These are phyloP conservation scores for Staphylotrichum longicolle DNA, from an alignment of 495 filamentous ascomycete species.

Conservation along the genomic window DNA sequence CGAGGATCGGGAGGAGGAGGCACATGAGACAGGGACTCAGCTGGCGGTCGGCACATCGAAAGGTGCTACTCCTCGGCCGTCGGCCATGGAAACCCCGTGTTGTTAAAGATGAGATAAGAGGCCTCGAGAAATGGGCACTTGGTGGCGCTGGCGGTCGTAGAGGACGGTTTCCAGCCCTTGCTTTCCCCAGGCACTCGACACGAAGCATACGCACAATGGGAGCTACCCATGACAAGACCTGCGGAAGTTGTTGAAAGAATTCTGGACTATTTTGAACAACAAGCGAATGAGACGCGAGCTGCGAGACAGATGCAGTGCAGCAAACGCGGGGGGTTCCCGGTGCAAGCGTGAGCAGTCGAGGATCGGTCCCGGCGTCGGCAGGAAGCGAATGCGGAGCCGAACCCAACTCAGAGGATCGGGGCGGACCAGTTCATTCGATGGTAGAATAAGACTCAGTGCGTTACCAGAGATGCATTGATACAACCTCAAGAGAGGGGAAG, in stretches of 20 bases:
- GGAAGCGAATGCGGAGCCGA: constrained; percentile 11
- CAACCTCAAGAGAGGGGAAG: constrained; percentile 4
- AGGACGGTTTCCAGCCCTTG: too few species aligned
- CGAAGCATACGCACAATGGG: too few species aligned
- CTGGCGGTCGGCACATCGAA: neutral
- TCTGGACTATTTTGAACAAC: constrained; percentile 17
- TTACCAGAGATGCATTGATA: neutral
- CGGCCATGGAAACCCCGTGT: too few species aligned
- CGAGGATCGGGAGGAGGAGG: neutral
- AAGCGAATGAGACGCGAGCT: constrained; percentile 11
- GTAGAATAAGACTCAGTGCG: neutral
- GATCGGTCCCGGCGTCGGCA: constrained; percentile 7
- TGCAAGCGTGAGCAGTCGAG: constrained; percentile 1
- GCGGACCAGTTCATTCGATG: neutral
- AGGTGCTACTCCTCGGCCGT: neutral
- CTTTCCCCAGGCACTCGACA: too few species aligned
- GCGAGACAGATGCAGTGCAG: neutral
- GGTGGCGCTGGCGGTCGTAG: too few species aligned
- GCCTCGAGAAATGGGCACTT: too few species aligned
- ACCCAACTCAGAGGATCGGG: constrained; percentile 10
- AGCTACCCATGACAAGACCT: neutral
- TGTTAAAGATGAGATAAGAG: too few species aligned
- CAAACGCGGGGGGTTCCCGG: neutral
- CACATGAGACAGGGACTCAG: neutral
- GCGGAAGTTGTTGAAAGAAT: neutral